These are phyloP conservation scores for Sphaerulina musiva DNA, from an alignment of 2,329 filamentous ascomycete species.

Conservation along the genomic window DNA sequence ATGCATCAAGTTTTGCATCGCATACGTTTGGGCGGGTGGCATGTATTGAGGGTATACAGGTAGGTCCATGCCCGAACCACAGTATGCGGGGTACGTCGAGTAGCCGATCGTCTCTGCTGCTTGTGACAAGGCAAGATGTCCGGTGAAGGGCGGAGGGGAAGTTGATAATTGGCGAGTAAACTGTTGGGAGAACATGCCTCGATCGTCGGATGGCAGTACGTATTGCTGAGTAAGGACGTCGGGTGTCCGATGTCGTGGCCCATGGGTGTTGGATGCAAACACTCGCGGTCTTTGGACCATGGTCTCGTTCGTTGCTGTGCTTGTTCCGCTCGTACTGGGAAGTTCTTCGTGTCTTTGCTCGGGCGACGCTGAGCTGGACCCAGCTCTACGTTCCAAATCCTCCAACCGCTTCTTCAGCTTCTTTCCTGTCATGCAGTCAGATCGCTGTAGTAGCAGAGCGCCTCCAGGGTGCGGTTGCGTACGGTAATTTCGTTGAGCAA, in stretches of 20 bases:
- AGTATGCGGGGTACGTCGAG: constrained; percentile 24
- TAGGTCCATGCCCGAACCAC: constrained; percentile 37
- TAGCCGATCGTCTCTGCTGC: constrained; percentile 54
- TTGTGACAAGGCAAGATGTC: constrained; percentile 60
- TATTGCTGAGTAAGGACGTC: constrained; percentile 29
- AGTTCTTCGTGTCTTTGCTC: constrained; percentile 53
- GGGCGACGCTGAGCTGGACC: constrained; percentile 54
- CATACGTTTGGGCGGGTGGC: constrained; percentile 36
- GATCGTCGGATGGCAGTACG: constrained; percentile 48
- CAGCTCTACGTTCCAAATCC: constrained; percentile 74
- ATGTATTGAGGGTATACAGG: constrained; percentile 51
- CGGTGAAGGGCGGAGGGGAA: constrained; percentile 61
- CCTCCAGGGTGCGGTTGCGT: neutral
- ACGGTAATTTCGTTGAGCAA: constrained; percentile 97
- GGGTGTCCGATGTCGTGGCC: constrained; percentile 22
- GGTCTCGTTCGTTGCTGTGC: constrained; percentile 3
- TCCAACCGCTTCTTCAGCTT: constrained; percentile 86
- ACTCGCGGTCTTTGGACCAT: constrained; percentile 25
- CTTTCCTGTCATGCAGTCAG: constrained; percentile 57
- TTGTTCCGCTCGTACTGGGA: constrained; percentile 29
- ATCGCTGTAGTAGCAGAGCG: neutral
- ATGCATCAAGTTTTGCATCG: constrained; percentile 37
- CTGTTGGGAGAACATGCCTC: constrained; percentile 58
- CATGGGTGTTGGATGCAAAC: constrained; percentile 15
- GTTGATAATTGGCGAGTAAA: constrained; percentile 63